Evolutionary conservation across 208 protist species (phyloP).

Genomic region (Balamuthia mandrillaris): DNA sequence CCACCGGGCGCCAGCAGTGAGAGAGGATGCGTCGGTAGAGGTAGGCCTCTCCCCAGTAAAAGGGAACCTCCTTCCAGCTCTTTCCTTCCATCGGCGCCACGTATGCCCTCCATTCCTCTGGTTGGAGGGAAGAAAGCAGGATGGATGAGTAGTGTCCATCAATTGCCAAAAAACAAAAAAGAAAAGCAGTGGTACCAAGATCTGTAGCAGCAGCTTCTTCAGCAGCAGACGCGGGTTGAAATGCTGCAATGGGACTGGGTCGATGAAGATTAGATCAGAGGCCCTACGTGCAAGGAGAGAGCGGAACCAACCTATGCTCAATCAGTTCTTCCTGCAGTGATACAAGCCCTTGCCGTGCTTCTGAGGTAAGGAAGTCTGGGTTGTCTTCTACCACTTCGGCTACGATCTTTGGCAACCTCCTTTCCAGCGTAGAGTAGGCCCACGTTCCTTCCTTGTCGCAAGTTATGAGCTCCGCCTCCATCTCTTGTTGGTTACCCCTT

Average conservation of each 20-base stretch:
- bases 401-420: neutral
- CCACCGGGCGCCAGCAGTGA: neutral
- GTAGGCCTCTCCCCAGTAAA: conserved; percentile 24
- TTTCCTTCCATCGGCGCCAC: neutral
- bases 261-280: neutral
- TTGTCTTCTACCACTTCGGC: neutral
- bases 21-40: neutral
- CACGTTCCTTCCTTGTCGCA: too few relatives aligned
- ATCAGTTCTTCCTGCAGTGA: neutral
- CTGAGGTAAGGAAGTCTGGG: neutral
- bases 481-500: too few relatives aligned
- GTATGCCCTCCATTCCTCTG: conserved; percentile 18
- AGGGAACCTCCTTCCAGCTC: neutral
- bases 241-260: neutral
- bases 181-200: neutral
- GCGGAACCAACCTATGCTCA: neutral
- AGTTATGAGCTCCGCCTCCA: too few relatives aligned
- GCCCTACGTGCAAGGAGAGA: neutral
- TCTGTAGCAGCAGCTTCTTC: neutral
- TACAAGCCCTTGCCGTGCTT: neutral
- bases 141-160: neutral
- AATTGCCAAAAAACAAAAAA: neutral
- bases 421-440: neutral
- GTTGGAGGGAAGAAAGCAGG: neutral
- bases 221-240: neutral